Percentiles rank a stretch among this genome's conserved stretches.
These are phyloP conservation scores for Myxozyma monticola DNA, from an alignment of 805 yeast genomes.

Conservation along the genomic window DNA sequence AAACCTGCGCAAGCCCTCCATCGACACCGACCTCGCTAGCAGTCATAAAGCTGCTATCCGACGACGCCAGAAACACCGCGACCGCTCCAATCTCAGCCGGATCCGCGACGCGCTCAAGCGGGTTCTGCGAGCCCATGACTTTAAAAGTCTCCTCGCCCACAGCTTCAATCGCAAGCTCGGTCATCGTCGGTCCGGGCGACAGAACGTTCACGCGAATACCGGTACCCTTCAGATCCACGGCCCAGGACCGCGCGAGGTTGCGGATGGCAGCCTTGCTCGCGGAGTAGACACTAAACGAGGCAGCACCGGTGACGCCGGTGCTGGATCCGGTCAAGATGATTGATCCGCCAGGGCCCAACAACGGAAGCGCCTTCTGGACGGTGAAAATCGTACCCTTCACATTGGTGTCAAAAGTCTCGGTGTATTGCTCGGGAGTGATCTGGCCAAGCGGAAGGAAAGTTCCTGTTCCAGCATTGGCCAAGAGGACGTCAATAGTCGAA, in stretches of 20 bases:
- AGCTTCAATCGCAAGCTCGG: neutral
- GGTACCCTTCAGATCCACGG: neutral
- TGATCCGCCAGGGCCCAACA: conserved; percentile 1
- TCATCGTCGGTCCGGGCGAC: neutral
- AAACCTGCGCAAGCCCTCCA: too few relatives aligned
- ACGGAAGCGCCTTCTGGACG: too few relatives aligned
- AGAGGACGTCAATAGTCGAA: neutral
- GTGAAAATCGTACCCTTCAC: neutral
- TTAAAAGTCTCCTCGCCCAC: neutral
- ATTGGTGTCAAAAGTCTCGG: neutral
- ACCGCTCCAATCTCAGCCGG: conserved; percentile 1
- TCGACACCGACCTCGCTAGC: neutral
- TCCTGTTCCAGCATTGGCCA: neutral
- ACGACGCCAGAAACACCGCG: neutral
- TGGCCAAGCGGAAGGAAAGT: neutral
- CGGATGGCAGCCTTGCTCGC: conserved; percentile 1
- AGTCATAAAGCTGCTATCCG: too few relatives aligned
- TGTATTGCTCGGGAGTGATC: neutral
- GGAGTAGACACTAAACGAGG: neutral
- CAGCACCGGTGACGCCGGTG: neutral
- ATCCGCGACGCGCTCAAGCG: neutral
- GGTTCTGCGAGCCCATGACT: neutral
- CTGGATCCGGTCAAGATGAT: conserved; percentile 1
- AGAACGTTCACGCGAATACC: too few relatives aligned
- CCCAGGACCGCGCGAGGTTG: conserved; percentile 4